Evolutionary conservation across 2,329 filamentous ascomycete genomes (phyloP), one percentile per base, ranked within the genome.

Genomic region (Thelonectria discophora): DNA sequence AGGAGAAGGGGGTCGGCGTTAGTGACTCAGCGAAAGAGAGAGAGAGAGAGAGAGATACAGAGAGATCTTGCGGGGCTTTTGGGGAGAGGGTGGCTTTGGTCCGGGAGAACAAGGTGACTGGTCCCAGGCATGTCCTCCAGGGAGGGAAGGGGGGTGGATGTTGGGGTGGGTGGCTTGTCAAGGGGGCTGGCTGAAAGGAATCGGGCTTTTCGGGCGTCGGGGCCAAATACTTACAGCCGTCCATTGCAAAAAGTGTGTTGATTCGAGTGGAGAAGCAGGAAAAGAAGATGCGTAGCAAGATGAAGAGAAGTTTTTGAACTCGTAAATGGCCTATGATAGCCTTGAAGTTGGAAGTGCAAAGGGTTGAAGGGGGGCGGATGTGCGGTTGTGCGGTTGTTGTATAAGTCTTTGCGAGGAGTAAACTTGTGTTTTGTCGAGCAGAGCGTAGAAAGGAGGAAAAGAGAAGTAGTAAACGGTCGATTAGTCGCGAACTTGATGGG

Each of bases 221-320:
- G 60, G 43, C 51, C n/a, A n/a, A 65, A 52, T 46, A 69, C 69
- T 48, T 72, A 72, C 69, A 71, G 58, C 69, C 69, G 65, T 72
- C 69, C 69, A 72, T 72, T 59, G 46, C 60, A n/a, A 60, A 55
- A 24, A 7, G 34, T 53, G 32, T 30, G 34, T 50, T 21, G 30
- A 48, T 51, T 60, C 52, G 46, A 30, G 39, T 55, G 57, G 53
- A 37, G 39, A 52, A 49, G 58, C 37, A 58, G 43, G 34, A 55
- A 27, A 17, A 37, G 46, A 21, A 24, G 53, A n/a, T 48, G 43
- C 32, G 30, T n/a, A 27, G 43, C 24, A 20, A 24, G 15, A 46
- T 46, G 24, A 8, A 11, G 9, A 46, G 10, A 18, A n/a, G n/a
- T n/a, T n/a, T n/a, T 46, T 24, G 43, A 20, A 32, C 40, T 20